Evolutionary conservation across 176 grass and related monocot species (phyloP).

Genomic region (Oryza meyeriana): DNA sequence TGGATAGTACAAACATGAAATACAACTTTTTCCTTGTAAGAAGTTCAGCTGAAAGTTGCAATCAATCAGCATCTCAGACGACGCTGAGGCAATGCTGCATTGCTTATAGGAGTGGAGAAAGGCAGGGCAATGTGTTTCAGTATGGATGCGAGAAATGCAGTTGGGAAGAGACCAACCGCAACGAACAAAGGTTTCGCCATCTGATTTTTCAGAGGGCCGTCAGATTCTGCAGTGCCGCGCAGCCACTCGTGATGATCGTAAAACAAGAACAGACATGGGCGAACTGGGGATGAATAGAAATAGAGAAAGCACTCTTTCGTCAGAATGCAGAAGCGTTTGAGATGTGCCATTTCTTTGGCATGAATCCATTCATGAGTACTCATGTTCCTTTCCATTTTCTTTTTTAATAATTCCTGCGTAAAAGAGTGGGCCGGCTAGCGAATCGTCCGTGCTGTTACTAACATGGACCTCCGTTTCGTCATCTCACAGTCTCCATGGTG

Average conservation of each 20-base stretch:
- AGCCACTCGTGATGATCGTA: not conserved
- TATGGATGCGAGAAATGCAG: not conserved
- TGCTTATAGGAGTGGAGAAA: not conserved
- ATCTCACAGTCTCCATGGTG: not conserved
- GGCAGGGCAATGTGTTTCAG: not conserved
- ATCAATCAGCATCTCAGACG: not conserved
- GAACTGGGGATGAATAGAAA: not conserved
- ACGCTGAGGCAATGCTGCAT: not conserved
- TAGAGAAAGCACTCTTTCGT: not conserved
- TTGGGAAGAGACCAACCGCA: slow-evolving; percentile 22
- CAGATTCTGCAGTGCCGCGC: not conserved
- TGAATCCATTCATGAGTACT: too few species aligned
- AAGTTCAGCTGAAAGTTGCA: not conserved
- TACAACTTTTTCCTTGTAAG: not conserved
- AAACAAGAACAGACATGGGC: not conserved
- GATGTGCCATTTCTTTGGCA: not conserved
- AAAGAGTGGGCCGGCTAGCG: too few species aligned
- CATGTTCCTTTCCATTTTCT: too few species aligned
- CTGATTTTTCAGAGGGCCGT: not conserved
- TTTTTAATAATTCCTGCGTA: too few species aligned
- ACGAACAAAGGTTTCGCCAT: slow-evolving; percentile 43
- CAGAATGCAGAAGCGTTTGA: not conserved
- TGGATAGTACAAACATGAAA: not conserved
- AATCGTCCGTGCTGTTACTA: not conserved
- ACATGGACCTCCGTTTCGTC: not conserved